These are phyloP conservation scores for Hypoxylon fuscum DNA, from an alignment of 495 filamentous ascomycete genomes.

Conservation along the genomic window DNA sequence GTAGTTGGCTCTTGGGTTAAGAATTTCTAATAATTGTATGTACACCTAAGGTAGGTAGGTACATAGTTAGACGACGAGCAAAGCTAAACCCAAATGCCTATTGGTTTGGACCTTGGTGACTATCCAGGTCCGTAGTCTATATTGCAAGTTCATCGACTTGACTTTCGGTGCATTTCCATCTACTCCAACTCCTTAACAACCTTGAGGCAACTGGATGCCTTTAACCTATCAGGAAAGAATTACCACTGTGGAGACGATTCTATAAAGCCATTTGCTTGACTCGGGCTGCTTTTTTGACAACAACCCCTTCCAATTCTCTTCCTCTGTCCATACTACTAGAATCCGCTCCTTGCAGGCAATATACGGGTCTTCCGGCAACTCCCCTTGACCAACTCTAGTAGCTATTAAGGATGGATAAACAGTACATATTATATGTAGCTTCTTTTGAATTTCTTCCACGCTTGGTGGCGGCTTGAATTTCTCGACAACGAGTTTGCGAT, in stretches of 20 bases:
- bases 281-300: slow-evolving; percentile 2
- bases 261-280: slow-evolving; percentile 8
- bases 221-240: background rate
- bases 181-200: too few species aligned
- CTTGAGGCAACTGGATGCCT: too few species aligned
- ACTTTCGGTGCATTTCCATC: too few species aligned
- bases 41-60: too few species aligned
- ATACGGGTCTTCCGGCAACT: slow-evolving; percentile 33
- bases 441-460: slow-evolving; percentile 25
- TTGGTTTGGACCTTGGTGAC: too few species aligned
- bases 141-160: too few species aligned
- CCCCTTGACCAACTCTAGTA: slow-evolving; percentile 33
- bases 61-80: too few species aligned
- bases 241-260: background rate
- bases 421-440: slow-evolving; percentile 35
- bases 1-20: too few species aligned
- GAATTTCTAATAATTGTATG: too few species aligned
- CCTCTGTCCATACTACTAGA: slow-evolving; percentile 42
- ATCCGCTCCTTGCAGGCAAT: slow-evolving; percentile 41
- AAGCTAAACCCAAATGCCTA: too few species aligned
- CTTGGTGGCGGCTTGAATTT: slow-evolving; percentile 38
- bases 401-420: slow-evolving; percentile 40
- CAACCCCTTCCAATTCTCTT: slow-evolving; percentile 10
- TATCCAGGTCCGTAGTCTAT: too few species aligned
- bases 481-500: slow-evolving; percentile 37